Percentiles rank a stretch among this genome's conserved stretches.
These are phyloP conservation scores for Plasmopara viticola DNA, from an alignment of 352 stramenopile species.

Conservation along the genomic window DNA sequence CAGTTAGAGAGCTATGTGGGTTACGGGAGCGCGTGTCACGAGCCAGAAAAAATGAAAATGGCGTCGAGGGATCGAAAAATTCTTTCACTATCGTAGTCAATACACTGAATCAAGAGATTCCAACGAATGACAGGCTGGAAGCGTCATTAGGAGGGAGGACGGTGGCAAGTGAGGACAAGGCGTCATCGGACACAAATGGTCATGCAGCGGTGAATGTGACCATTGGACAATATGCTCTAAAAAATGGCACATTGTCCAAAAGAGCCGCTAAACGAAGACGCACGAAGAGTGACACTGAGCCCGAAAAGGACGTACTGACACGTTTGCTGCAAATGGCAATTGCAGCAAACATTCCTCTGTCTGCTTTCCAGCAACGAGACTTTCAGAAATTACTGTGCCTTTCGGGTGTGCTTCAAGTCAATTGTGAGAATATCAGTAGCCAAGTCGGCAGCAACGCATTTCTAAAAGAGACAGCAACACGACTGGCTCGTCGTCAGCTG, in stretches of 20 bases:
- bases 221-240: slow-evolving; percentile 5
- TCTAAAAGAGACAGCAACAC: slow-evolving; percentile 30
- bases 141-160: slow-evolving; percentile 6
- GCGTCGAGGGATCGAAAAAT: neutral
- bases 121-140: slow-evolving; percentile 10
- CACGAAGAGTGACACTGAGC: slow-evolving; percentile 7
- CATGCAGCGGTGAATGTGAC: slow-evolving; percentile 6
- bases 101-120: slow-evolving; percentile 1
- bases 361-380: slow-evolving; percentile 33
- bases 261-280: slow-evolving; percentile 13
- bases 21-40: slow-evolving; percentile 31
- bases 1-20: slow-evolving; percentile 52
- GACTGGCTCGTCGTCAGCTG: slow-evolving; percentile 44
- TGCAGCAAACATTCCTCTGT: slow-evolving; percentile 29
- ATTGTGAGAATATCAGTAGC: slow-evolving; percentile 11
- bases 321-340: slow-evolving; percentile 33
- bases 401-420: slow-evolving; percentile 9
- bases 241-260: slow-evolving; percentile 6
- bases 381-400: slow-evolving; percentile 38
- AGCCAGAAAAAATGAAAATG: slow-evolving; percentile 16
- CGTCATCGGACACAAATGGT: neutral
- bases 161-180: slow-evolving; percentile 15
- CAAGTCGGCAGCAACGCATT: slow-evolving; percentile 28
- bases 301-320: slow-evolving; percentile 6
- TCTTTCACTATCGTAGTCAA: neutral